These are phyloP conservation scores for Tardiomyces digboiensis DNA, from an alignment of 1,139 yeast genomes.

Conservation along the genomic window DNA sequence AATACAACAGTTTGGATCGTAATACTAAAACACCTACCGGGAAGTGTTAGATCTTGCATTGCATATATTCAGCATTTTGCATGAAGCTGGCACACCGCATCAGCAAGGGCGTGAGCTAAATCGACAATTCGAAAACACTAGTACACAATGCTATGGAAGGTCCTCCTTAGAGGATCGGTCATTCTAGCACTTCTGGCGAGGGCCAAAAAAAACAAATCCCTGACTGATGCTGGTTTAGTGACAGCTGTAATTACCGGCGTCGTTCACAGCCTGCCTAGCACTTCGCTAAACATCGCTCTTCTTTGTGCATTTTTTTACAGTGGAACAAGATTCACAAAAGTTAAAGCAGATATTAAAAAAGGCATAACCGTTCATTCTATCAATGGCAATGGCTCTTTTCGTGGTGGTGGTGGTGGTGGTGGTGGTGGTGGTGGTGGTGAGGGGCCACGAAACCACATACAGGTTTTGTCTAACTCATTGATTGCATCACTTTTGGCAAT, in stretches of 20 bases:
- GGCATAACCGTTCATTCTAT: conserved; percentile 15
- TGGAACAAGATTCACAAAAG: conserved; percentile 34
- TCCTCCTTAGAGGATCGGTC: conserved; percentile 2
- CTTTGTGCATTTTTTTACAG: conserved; percentile 32
- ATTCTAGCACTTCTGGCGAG: conserved; percentile 16
- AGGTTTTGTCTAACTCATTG: conserved; percentile 35
- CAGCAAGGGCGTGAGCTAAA: too few relatives aligned
- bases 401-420: conserved; percentile 6
- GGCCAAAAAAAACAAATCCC: conserved; percentile 27
- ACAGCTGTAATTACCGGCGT: conserved; percentile 33
- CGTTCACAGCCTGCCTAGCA: conserved; percentile 32
- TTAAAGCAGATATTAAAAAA: conserved; percentile 25
- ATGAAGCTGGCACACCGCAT: too few relatives aligned
- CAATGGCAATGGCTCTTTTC: not conserved
- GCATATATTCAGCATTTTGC: too few relatives aligned
- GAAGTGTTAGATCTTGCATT: too few relatives aligned
- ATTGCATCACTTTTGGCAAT: conserved; percentile 22
- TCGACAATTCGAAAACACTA: too few relatives aligned
- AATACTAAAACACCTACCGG: too few relatives aligned
- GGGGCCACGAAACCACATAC: conserved; percentile 30
- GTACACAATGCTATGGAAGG: not conserved
- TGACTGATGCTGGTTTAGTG: conserved; percentile 30
- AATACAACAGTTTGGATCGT: too few relatives aligned
- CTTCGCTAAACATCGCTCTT: conserved; percentile 27
- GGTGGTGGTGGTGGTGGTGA: conserved; percentile 14